Percentiles rank a stretch among this genome's conserved stretches.
phyloP scores from a whole-genome alignment of 257 asterid genomes.

The Haberlea rhodopensis region DNA sequence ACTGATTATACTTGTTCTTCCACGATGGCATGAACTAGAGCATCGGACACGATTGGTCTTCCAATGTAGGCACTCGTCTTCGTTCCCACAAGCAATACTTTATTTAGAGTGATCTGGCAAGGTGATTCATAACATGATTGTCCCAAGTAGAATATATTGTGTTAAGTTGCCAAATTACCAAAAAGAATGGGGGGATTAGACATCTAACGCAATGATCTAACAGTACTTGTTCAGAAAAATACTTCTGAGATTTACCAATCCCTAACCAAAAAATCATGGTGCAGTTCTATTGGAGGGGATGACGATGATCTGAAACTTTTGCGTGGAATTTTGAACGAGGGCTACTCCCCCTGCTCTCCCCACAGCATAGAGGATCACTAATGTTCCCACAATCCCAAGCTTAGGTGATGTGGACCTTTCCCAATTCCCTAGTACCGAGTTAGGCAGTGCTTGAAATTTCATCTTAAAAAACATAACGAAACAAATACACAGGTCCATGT shows the following conservation, averaged over 20 bases:
- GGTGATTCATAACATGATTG: not conserved
- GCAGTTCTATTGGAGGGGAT: not conserved
- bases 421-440: not conserved
- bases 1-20: conserved; percentile 49
- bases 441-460: not conserved
- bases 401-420: not conserved
- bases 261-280: not conserved
- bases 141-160: not conserved
- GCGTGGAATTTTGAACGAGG: not conserved
- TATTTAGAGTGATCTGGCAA: conserved; percentile 70
- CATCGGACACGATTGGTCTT: conserved; percentile 53
- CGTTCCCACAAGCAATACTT: conserved; percentile 87
- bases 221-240: not conserved
- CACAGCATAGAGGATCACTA: not conserved
- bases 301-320: not conserved
- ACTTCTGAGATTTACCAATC: too few species aligned
- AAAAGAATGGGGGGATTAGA: not conserved
- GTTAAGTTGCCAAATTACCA: not conserved
- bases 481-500: not conserved
- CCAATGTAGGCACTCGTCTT: conserved; percentile 83
- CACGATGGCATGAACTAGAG: conserved; percentile 49
- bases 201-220: not conserved
- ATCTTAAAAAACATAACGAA: not conserved
- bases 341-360: not conserved
- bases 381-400: not conserved